These are phyloP conservation scores for Euphrasia arctica DNA, from an alignment of 305 asterid species.

Conservation along the genomic window DNA sequence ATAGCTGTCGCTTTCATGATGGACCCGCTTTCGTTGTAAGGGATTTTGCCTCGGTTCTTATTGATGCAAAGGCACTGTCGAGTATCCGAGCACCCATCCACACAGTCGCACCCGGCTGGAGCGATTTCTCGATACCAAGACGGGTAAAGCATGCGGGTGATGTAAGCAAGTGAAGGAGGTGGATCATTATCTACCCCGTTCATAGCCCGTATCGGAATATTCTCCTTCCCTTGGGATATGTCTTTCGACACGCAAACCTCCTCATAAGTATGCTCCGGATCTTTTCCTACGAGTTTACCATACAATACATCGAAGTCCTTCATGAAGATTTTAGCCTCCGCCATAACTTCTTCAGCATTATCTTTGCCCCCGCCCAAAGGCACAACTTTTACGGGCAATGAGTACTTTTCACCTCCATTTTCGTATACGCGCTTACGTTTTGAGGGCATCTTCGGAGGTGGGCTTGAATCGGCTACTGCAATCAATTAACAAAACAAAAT, in stretches of 20 bases:
- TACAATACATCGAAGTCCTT: too few relatives aligned
- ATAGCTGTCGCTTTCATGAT: conserved; percentile 43
- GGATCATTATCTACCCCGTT: conserved; percentile 46
- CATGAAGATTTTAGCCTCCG: too few relatives aligned
- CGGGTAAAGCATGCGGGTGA: conserved; percentile 45
- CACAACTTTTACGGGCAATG: too few relatives aligned
- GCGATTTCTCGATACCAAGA: conserved; percentile 31
- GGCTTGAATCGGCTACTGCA: too few relatives aligned
- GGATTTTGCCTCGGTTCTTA: conserved; percentile 73
- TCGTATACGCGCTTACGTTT: background rate
- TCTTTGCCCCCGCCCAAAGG: too few relatives aligned
- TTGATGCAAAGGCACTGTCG: conserved; percentile 50
- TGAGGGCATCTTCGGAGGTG: too few relatives aligned
- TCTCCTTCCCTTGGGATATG: conserved; percentile 58
- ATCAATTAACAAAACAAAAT: too few relatives aligned
- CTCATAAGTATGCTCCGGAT: too few relatives aligned
- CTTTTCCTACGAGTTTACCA: too few relatives aligned
- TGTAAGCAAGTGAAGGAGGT: conserved; percentile 56
- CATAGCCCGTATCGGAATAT: conserved; percentile 46
- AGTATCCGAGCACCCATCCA: conserved; percentile 61
- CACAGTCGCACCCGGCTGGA: conserved; percentile 66
- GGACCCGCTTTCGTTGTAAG: conserved; percentile 69
- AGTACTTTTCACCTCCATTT: background rate
- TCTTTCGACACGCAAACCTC: conserved; percentile 45
- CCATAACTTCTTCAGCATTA: too few relatives aligned